Conservation (phyloP, 805 yeast genomes). For the Sugiyamaella smithiae region DNA sequence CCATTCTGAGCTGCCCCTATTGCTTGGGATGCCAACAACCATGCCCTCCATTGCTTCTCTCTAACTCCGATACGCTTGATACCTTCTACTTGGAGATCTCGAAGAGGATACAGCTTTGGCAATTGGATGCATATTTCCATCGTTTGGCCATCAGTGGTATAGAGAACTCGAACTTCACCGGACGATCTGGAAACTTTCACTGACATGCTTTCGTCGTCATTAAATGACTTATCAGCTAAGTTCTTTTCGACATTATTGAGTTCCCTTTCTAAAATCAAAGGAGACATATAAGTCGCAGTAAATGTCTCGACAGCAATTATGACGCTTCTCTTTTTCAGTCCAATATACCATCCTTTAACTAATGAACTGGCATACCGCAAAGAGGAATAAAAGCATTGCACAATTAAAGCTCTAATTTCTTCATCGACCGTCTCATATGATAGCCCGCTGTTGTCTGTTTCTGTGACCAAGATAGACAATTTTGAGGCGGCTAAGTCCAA, state of each 20-base stretch:
- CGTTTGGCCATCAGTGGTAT: conserved; percentile 81
- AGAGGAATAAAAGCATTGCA: conserved; percentile 28
- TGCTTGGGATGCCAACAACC: conserved; percentile 89
- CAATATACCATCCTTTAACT: conserved; percentile 56
- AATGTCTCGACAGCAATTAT: conserved; percentile 61
- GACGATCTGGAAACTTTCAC: conserved; percentile 59
- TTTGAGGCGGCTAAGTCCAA: conserved; percentile 19
- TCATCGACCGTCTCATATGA: conserved; percentile 24
- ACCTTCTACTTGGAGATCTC: conserved; percentile 72
- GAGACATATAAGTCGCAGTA: conserved; percentile 60
- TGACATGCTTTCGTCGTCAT: conserved; percentile 40
- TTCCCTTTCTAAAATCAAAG: conserved; percentile 57
- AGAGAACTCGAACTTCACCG: conserved; percentile 68
- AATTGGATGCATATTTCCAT: conserved; percentile 74
- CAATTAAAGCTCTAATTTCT: conserved; percentile 42
- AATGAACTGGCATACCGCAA: conserved; percentile 54
- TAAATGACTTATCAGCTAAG: conserved; percentile 29
- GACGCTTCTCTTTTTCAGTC: conserved; percentile 63
- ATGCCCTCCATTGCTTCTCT: conserved; percentile 90
- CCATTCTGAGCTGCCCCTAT: conserved; percentile 60
- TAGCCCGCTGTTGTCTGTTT: conserved; percentile 15
- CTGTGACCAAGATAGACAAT: conserved; percentile 24
- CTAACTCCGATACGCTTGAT: conserved; percentile 80
- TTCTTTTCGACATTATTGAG: conserved; percentile 48
- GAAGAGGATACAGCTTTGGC: conserved; percentile 76